Evolutionary conservation across 805 yeast species (phyloP).

Genomic region (Pichia insulana): DNA sequence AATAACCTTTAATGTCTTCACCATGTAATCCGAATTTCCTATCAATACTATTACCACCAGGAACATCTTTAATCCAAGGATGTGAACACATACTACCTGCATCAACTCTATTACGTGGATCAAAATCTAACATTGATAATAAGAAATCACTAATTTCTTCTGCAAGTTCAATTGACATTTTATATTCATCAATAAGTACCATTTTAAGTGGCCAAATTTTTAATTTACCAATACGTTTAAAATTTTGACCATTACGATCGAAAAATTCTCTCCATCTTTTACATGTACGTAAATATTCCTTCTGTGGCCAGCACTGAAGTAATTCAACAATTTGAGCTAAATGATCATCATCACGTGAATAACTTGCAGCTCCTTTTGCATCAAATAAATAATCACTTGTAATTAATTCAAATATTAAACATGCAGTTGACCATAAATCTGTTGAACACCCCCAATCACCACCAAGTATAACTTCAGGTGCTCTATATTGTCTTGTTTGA

Average conservation of each 20-base stretch:
- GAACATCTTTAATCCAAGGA: constrained; percentile 37
- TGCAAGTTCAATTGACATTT: constrained; percentile 32
- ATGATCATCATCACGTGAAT: constrained; percentile 51
- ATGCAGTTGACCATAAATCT: constrained; percentile 54
- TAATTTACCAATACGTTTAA: constrained; percentile 38
- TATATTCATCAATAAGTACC: constrained; percentile 42
- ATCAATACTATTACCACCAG: constrained; percentile 18
- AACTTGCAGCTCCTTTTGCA: constrained; percentile 43
- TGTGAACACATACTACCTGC: constrained; percentile 46
- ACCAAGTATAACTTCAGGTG: constrained; percentile 56
- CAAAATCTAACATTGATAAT: constrained; percentile 39
- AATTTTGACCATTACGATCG: constrained; percentile 26
- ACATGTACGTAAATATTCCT: constrained; percentile 34
- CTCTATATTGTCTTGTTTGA: constrained; percentile 59
- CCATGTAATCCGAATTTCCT: constrained; percentile 26
- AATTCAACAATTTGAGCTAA: constrained; percentile 54
- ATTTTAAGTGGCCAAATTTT: constrained; percentile 44
- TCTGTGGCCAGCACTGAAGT: constrained; percentile 29
- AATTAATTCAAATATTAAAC: constrained; percentile 49
- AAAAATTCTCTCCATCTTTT: constrained; percentile 33
- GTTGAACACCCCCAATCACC: constrained; percentile 56
- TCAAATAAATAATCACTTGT: constrained; percentile 58
- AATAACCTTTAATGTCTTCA: constrained; percentile 26
- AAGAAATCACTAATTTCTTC: constrained; percentile 38
- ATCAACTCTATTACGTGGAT: constrained; percentile 44